Conservation (phyloP, 1,284 basidiomycete species). For the Trichosporon sp. region DNA sequence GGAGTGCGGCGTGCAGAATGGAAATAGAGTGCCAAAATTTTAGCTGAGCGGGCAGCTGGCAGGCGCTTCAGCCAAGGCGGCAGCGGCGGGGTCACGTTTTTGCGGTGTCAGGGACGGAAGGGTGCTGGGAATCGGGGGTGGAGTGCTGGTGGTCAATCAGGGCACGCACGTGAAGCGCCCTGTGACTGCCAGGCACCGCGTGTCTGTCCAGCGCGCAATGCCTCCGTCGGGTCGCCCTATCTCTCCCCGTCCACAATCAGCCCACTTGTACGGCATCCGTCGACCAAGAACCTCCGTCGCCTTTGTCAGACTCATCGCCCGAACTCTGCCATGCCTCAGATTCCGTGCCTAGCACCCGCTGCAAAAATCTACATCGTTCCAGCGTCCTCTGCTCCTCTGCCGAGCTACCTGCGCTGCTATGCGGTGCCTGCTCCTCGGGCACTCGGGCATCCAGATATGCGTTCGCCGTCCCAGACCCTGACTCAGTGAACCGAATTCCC, state of each 20-base stretch:
- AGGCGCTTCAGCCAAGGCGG: background rate
- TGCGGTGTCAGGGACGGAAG: background rate
- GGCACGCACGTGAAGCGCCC: conserved; percentile 1
- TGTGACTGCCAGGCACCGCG: background rate
- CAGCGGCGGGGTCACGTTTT: conserved; percentile 1
- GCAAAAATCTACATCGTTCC: background rate
- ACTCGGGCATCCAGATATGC: conserved; percentile 1
- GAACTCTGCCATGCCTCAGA: background rate
- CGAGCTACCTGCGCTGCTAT: background rate
- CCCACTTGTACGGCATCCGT: conserved; percentile 6
- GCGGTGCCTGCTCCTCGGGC: background rate
- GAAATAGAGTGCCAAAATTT: background rate
- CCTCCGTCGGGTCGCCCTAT: background rate
- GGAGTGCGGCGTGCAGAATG: background rate
- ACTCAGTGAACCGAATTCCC: background rate
- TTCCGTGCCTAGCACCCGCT: background rate
- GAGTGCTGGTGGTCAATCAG: background rate
- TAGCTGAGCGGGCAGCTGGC: background rate
- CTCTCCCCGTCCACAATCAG: background rate
- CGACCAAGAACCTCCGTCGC: background rate
- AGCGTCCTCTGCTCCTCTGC: background rate
- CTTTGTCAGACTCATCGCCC: background rate
- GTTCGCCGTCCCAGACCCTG: background rate
- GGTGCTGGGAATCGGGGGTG: background rate
- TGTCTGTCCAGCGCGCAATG: background rate